Base-by-base conservation (phyloP, 805 yeast species). In the Candida sithepensis region DNA sequence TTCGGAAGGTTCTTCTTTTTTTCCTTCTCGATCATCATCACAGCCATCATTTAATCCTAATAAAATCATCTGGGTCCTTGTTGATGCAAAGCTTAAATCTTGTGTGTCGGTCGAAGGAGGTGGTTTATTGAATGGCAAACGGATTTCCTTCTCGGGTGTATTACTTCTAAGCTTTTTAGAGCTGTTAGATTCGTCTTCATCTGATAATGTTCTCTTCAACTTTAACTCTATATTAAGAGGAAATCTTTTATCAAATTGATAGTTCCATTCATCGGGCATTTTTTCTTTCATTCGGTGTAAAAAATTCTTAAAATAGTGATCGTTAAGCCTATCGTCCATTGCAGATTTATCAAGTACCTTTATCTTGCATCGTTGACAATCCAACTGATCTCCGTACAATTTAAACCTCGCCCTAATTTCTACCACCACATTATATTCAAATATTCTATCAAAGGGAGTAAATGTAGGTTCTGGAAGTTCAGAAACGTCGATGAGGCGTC, bases 381-480 rank as follows among this genome's bases (percentile, higher is more conserved):
- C 67, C 9, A 63, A 21, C 2, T 19, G 39, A 19, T 44, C 49
- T 2, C 47, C 50, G 40, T 49, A 65, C 18, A 45, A 30, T 24
- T 57, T 56, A 1, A 42, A 46, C 5, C 28, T 7, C 0, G 60
- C 61, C 12, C 45, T 46, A 2, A 60, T 38, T 39, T 59, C 51
- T 6, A 62, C 55, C 10, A 65, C 14, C 8, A 62, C 18, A 24
- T 47, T 47, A 1, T 49, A 30, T 1, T 54, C 6, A 26, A 45
- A 60, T 3, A 61, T 41, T 1, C 37, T 42, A 19, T 55, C 56
- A 28, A 38, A 46, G 2, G 65, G 61, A 2, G 43, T 48, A 0
- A 32, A 3, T 2, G 13, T 20, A 10, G 60, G 55, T 4, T 32
- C 41, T 2, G 54, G 56, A 16, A 44, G 10, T 13, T 30, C 2